Conservation (phyloP, 2,329 filamentous ascomycete genomes). For the Microdochium paspali region DNA sequence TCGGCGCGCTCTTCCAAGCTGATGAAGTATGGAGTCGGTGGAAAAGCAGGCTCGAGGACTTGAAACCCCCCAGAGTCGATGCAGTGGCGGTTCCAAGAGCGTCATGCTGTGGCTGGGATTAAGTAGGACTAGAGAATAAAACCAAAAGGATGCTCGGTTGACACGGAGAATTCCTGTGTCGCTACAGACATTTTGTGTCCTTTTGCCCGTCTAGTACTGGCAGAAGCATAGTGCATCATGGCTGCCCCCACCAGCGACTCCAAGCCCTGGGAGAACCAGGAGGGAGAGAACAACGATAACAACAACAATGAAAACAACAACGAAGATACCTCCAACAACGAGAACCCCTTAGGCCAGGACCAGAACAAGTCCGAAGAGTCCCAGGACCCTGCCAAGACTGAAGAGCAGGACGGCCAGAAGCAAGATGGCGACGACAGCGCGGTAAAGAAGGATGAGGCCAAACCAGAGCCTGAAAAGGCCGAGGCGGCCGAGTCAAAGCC, state of each 20-base stretch:
- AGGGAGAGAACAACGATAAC: constrained; percentile 4
- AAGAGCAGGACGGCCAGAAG: constrained; percentile 1
- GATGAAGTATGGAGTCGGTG: too few species aligned
- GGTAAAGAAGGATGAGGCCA: background rate
- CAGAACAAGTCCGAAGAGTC: constrained; percentile 3
- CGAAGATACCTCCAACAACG: background rate
- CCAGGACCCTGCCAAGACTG: constrained; percentile 1
- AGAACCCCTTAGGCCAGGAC: background rate
- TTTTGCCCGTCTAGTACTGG: background rate
- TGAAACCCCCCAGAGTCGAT: background rate
- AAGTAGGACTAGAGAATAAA: background rate
- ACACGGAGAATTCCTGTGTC: background rate
- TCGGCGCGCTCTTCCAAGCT: too few species aligned
- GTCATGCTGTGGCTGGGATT: background rate
- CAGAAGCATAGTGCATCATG: background rate
- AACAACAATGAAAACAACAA: constrained; percentile 3
- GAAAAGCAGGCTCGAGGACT: background rate
- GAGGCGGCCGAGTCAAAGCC: background rate
- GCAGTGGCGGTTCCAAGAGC: background rate
- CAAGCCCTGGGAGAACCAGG: constrained; percentile 3
- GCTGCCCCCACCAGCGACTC: background rate
- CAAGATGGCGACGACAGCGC: background rate
- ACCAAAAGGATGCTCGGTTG: background rate
- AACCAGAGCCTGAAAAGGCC: background rate
- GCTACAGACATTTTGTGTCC: background rate